Evolutionary conservation across 2,329 filamentous ascomycete species (phyloP).

Genomic region (Lomentospora prolificans): DNA sequence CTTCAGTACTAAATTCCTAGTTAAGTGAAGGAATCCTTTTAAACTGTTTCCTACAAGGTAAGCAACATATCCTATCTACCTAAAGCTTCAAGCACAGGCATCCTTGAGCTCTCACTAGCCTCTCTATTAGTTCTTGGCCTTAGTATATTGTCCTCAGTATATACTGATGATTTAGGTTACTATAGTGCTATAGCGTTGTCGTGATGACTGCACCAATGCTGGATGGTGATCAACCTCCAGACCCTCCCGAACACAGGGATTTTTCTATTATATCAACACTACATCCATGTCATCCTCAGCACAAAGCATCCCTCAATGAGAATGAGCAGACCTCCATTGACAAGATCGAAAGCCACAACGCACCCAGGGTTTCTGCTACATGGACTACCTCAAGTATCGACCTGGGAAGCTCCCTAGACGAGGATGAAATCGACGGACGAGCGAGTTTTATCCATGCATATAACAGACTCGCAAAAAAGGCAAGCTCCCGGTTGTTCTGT

Average conservation of each 20-base stretch:
- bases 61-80: too few relatives aligned
- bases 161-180: too few relatives aligned
- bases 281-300: background rate
- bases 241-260: background rate
- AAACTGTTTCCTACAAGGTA: too few relatives aligned
- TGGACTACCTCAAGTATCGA: constrained; percentile 50
- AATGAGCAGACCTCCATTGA: background rate
- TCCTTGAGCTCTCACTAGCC: too few relatives aligned
- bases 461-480: constrained; percentile 47
- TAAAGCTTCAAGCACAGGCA: too few relatives aligned
- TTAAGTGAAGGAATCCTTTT: too few relatives aligned
- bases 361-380: constrained; percentile 27
- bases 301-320: background rate
- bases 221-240: background rate
- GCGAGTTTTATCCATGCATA: constrained; percentile 44
- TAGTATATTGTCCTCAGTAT: too few relatives aligned
- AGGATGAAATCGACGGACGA: constrained; percentile 39
- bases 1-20: too few relatives aligned
- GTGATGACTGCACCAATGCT: background rate
- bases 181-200: background rate
- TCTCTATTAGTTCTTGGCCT: too few relatives aligned
- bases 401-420: constrained; percentile 29
- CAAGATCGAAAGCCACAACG: background rate
- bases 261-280: background rate
- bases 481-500: background rate